phyloP scores from a whole-genome alignment of 1,139 yeast species.

The Debaryomycetaceae sp. region DNA sequence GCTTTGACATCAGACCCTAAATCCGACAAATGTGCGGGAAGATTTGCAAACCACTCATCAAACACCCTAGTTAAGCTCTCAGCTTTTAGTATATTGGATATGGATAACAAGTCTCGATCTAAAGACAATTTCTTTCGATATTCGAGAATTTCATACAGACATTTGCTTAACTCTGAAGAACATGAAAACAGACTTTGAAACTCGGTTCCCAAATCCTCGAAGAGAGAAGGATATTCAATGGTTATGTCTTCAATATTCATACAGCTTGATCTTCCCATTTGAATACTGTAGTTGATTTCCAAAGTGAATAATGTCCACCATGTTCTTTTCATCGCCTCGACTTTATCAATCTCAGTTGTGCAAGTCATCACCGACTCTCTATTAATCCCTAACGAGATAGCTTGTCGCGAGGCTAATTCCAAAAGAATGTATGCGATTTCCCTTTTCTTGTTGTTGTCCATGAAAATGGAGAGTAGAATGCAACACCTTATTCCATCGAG shows the following conservation, averaged over 20 bases:
- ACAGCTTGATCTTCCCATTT: constrained; percentile 13
- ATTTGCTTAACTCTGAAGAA: not conserved
- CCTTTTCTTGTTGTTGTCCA: constrained; percentile 38
- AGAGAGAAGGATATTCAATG: constrained; percentile 1
- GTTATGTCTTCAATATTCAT: constrained; percentile 1
- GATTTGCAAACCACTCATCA: not conserved
- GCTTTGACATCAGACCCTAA: not conserved
- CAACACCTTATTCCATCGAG: constrained; percentile 39
- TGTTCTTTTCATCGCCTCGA: constrained; percentile 8
- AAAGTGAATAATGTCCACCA: constrained; percentile 15
- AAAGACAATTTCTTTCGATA: not conserved
- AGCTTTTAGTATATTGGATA: not conserved
- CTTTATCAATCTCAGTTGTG: constrained; percentile 4
- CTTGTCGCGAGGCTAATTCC: constrained; percentile 42
- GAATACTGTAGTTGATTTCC: constrained; percentile 9
- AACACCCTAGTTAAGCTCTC: not conserved
- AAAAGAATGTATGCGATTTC: constrained; percentile 42
- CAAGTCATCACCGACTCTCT: constrained; percentile 25
- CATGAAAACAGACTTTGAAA: not conserved
- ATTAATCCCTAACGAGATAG: constrained; percentile 42
- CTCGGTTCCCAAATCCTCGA: not conserved
- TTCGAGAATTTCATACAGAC: not conserved
- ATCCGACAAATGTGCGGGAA: not conserved
- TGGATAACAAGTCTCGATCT: not conserved
- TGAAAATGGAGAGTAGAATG: constrained; percentile 34